Evolutionary conservation across 345 rosid species (phyloP).

Genomic region (Citrus maxima): DNA sequence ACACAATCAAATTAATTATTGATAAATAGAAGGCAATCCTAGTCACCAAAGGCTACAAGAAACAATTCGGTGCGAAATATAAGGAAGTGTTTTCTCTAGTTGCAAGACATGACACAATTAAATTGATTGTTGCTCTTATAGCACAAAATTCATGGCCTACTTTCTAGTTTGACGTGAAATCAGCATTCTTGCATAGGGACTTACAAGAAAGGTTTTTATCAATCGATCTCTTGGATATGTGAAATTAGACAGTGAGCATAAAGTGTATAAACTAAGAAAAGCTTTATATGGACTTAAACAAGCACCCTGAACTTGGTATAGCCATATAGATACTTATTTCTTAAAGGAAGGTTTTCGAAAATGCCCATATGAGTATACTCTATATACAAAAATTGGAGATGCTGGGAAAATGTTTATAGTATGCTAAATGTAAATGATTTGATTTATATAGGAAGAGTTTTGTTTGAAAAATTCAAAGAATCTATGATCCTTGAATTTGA

Average conservation of each 20-base stretch:
- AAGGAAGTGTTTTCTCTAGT: too few relatives aligned
- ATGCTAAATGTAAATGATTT: neutral
- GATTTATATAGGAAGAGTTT: neutral
- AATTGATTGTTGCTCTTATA: too few relatives aligned
- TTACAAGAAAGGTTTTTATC: neutral
- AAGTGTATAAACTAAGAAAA: neutral
- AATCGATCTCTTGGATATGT: neutral
- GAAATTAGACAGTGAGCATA: neutral
- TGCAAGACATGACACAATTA: too few relatives aligned
- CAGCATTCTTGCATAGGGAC: neutral
- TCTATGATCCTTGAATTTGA: neutral
- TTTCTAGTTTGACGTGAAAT: neutral
- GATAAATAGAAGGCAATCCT: too few relatives aligned
- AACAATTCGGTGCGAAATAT: too few relatives aligned
- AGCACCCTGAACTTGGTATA: neutral
- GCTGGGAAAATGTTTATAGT: neutral
- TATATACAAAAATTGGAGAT: neutral
- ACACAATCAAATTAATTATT: too few relatives aligned
- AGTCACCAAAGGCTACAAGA: too few relatives aligned
- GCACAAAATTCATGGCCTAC: too few relatives aligned
- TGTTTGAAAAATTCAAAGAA: neutral
- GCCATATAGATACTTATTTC: neutral
- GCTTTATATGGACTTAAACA: neutral
- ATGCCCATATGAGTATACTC: neutral
- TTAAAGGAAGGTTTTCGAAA: neutral